Evolutionary conservation across 2,329 filamentous ascomycete genomes (phyloP).

Genomic region (Malbranchea zuffiana): DNA sequence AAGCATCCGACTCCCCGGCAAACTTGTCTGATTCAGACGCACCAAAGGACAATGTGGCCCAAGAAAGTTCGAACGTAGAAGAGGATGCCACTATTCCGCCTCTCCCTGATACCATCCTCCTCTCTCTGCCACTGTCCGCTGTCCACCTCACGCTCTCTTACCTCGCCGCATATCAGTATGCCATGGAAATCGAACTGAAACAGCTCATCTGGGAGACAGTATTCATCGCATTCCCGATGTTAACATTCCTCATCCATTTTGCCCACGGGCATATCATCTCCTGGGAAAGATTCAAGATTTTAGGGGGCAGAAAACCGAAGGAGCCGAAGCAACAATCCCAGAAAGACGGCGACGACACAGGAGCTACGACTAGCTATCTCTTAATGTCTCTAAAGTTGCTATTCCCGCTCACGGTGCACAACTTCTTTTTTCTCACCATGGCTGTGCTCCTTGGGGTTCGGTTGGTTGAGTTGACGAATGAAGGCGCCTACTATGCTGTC

Average conservation of each 20-base stretch:
- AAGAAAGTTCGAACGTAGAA: constrained; percentile 1
- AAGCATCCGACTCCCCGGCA: constrained; percentile 16
- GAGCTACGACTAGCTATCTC: constrained; percentile 18
- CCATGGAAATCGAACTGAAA: constrained; percentile 26
- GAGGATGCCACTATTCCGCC: constrained; percentile 24
- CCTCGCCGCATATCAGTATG: constrained; percentile 39
- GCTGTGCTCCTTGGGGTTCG: constrained; percentile 54
- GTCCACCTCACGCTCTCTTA: constrained; percentile 38
- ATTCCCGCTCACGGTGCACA: constrained; percentile 26
- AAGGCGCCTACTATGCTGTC: constrained; percentile 67
- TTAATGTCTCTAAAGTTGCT: constrained; percentile 22
- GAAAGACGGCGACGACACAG: constrained; percentile 8
- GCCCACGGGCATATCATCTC: constrained; percentile 36
- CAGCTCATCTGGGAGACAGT: constrained; percentile 28
- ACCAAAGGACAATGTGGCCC: constrained; percentile 11
- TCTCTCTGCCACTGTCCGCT: constrained; percentile 33
- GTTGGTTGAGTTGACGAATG: constrained; percentile 71
- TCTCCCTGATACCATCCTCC: constrained; percentile 34
- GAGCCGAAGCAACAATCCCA: constrained; percentile 1
- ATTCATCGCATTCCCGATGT: constrained; percentile 31
- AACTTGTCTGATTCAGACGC: background rate
- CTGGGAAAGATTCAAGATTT: constrained; percentile 13
- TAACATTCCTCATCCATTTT: constrained; percentile 36
- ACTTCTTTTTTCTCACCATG: constrained; percentile 26
- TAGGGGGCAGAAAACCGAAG: too few species aligned